Base-by-base conservation (phyloP, 352 stramenopile genomes). In the Globisporangium parvum region DNA sequence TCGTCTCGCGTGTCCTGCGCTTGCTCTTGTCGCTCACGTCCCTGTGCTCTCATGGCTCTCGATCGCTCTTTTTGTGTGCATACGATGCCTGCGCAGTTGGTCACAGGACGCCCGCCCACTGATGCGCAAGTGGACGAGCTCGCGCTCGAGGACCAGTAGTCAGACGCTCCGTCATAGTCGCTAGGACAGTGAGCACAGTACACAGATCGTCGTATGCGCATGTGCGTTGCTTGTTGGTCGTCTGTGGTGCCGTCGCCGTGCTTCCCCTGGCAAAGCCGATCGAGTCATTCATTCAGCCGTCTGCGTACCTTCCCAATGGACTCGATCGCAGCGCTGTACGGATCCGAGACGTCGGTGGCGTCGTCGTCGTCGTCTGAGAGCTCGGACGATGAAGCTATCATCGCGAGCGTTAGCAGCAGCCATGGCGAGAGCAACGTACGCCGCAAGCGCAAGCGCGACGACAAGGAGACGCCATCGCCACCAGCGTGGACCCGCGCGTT, bases 91-190 rank as follows among this genome's bases (percentile, higher is more conserved):
- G 35, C 24, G 42, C 53, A 92, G 82, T 59, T 93, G 11, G 80
- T 91, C 57, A 90, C 80, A 4, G 73, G 71, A 21, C 70, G 70
- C 21, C 80, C 80, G 50, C 82, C 82, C 12, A 80, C 73, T 18
- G 77, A 89, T n/a, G 67, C 76, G 23, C 76, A 91, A 57, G 66
- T 91, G 31, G 70, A 80, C 39, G 82, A 93, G 46, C 63, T 93
- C 14, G 65, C 75, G 28, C 55, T 80, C 35, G 81, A 92, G 56
- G 66, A 80, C 49, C 67, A 71, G 41, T 81, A 75, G 17, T 17
- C 2, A 15, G 24, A 64, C 40, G 6, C 35, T 18, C 15, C 39
- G 39, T 45, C 3, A 14, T 45, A 8, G 39, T 14, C 8, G 39
- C 6, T 12, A 37, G 31, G 31, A 11, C 31, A 37, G 6, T 37